phyloP scores from a whole-genome alignment of 2,329 filamentous ascomycete genomes.

The Fusarium compactum region DNA sequence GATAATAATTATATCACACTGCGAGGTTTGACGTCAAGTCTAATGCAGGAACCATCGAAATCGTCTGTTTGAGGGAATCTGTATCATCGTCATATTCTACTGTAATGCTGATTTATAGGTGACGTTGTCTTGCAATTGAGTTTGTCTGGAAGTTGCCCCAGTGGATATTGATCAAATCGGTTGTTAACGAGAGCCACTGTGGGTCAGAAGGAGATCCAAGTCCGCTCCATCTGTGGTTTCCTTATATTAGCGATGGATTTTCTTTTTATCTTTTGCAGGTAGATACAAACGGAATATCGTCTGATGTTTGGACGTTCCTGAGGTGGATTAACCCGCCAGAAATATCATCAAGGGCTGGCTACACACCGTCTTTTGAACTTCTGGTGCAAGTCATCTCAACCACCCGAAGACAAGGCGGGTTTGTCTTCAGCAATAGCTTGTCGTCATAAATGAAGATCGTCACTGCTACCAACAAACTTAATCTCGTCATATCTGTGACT shows the following conservation, averaged over 20 bases:
- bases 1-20: not conserved
- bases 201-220: slow-evolving; percentile 28
- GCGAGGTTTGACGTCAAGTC: not conserved
- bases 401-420: not conserved
- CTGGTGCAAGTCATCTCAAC: slow-evolving; percentile 7
- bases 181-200: slow-evolving; percentile 6
- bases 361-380: slow-evolving; percentile 41
- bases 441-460: slow-evolving; percentile 31
- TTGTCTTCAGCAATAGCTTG: slow-evolving; percentile 7
- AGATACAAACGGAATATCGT: not conserved
- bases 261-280: not conserved
- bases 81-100: not conserved
- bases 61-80: not conserved
- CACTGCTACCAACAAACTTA: slow-evolving; percentile 15
- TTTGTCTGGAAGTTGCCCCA: slow-evolving; percentile 11
- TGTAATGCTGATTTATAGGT: not conserved
- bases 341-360: not conserved
- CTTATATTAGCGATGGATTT: not conserved
- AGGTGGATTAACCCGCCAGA: not conserved
- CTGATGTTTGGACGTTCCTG: slow-evolving; percentile 1
- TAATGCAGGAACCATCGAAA: not conserved
- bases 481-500: slow-evolving; percentile 23
- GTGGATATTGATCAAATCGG: slow-evolving; percentile 23
- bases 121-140: not conserved
- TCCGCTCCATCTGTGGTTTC: slow-evolving; percentile 12